Evolutionary conservation across 371 early-diverging fungal species (phyloP).

Genomic region (Apophysomyces variabilis): DNA sequence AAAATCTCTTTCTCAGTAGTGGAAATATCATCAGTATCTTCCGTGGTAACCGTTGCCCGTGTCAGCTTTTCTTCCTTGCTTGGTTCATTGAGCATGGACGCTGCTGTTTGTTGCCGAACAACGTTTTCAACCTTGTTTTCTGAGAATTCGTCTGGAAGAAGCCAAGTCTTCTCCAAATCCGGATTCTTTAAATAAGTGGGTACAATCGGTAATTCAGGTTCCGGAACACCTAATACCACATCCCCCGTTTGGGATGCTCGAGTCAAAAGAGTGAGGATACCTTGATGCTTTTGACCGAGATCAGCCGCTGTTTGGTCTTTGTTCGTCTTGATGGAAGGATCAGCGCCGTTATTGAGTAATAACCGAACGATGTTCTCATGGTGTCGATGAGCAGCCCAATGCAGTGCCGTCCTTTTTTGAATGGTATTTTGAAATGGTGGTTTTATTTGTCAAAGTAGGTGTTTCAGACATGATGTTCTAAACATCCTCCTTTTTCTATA

Average conservation of each 20-base stretch:
- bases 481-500: too few species aligned
- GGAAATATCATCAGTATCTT: not conserved
- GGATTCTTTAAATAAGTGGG: conserved; percentile 75
- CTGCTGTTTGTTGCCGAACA: conserved; percentile 30
- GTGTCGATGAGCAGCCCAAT: conserved; percentile 73
- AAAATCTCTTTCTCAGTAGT: conserved; percentile 53
- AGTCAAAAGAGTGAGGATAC: conserved; percentile 44
- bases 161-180: conserved; percentile 75
- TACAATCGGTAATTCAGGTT: conserved; percentile 54
- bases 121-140: conserved; percentile 48
- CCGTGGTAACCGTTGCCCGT: not conserved
- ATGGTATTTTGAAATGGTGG: too few species aligned
- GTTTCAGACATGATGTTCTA: too few species aligned
- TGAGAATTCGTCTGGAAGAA: conserved; percentile 68
- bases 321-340: conserved; percentile 51
- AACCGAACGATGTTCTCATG: conserved; percentile 57
- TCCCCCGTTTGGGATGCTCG: not conserved
- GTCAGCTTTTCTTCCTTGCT: not conserved
- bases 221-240: conserved; percentile 17
- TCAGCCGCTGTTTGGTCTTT: conserved; percentile 66
- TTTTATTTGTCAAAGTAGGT: too few species aligned
- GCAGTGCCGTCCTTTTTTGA: conserved; percentile 66
- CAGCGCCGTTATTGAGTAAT: conserved; percentile 63
- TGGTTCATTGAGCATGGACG: conserved; percentile 13
- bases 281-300: conserved; percentile 55